Evolutionary conservation across 2,329 filamentous ascomycete species (phyloP), one percentile per base, ranked within the genome.

Genomic region (Trichoderma arundinaceum): DNA sequence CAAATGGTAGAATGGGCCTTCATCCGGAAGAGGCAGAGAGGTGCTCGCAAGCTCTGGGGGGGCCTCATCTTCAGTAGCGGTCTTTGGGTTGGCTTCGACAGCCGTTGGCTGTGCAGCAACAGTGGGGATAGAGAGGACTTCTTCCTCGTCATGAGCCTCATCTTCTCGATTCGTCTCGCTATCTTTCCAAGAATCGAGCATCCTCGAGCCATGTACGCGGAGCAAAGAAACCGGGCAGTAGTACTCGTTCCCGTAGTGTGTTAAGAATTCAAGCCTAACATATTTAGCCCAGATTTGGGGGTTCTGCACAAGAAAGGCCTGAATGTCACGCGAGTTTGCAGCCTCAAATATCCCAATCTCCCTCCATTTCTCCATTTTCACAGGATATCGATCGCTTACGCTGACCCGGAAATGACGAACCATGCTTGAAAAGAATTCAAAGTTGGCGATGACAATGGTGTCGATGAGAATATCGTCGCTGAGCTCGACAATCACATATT

Each of bases 371-470:
- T 97, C 94, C 64, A 87, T 78, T 77, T 97, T 98, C 62, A 95
- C 91, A 0, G 95, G 95, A 77, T 97, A 98, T 65, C 92, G 88
- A 79, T 98, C 95, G 66, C 94, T 96, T 54, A 97, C 94, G 75
- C 92, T 96, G 71, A 98, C 88, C 59, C 91, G 86, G 76, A 99
- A 97, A 54, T 89, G 91, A 61, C 93, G 90, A 72, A 98, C 91
- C 85, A 96, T 97, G 75, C 93, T 97, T 64, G 93, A 97, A 82
- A 99, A 99, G 81, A 99, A 99, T 77, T 99, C 95, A 72, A 96
- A 99, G 76, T 99, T 99, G 68, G 94, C 95, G 62, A 99, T 84
- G n/a, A 98, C 95, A 46, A 99, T 84, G 0, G 95, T 99, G 75
- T 99, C 95, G 66, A 99, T 91, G 51, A 96, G 84, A 65, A 90